Percentiles rank a stretch among this genome's conserved stretches.
These are phyloP conservation scores for Fusarium austroafricanum DNA, from an alignment of 2,329 filamentous ascomycete genomes.

Conservation along the genomic window DNA sequence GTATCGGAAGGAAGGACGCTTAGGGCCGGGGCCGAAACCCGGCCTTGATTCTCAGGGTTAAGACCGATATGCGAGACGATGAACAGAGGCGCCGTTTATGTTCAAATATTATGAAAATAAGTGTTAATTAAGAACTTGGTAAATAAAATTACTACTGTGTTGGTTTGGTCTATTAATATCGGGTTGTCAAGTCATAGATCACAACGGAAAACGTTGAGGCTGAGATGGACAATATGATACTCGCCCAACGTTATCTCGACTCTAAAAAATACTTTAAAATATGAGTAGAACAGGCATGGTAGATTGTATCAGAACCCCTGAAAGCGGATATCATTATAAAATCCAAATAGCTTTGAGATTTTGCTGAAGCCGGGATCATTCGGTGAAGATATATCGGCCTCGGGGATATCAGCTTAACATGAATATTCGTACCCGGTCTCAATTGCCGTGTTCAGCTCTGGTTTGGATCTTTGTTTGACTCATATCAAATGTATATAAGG, in stretches of 20 bases:
- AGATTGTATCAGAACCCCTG: rapidly evolving
- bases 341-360: background rate
- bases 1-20: constrained; percentile 1
- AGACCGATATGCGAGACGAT: background rate
- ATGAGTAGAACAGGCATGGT: background rate
- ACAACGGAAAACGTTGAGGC: background rate
- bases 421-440: background rate
- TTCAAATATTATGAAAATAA: background rate
- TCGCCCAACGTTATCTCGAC: background rate
- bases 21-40: constrained; percentile 14
- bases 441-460: background rate
- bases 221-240: background rate
- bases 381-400: constrained; percentile 27
- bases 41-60: constrained; percentile 22
- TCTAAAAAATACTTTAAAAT: background rate
- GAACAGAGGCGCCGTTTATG: background rate
- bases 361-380: background rate
- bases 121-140: background rate
- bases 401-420: constrained; percentile 27
- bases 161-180: background rate
- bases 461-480: background rate
- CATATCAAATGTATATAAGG: constrained; percentile 13
- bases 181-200: background rate
- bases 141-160: background rate
- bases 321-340: background rate